These are phyloP conservation scores for Barnettozyma sp. DNA, from an alignment of 805 yeast species.

Conservation along the genomic window DNA sequence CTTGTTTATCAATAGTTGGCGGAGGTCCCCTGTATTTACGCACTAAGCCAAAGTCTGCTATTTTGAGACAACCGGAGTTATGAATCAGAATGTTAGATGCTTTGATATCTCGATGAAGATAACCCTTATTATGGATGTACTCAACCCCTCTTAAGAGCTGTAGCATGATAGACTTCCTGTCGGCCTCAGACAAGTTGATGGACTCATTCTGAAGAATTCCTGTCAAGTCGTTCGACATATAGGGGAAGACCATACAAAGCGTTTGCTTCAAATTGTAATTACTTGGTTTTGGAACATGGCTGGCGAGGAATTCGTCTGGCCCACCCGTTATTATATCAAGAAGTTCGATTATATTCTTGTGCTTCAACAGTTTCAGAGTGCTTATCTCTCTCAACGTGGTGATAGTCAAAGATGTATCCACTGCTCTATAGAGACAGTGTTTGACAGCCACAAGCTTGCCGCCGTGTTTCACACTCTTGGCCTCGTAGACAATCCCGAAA, in stretches of 20 bases:
- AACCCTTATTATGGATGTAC: conserved; percentile 60
- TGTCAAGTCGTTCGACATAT: conserved; percentile 86
- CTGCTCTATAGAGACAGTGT: conserved; percentile 49
- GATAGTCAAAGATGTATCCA: conserved; percentile 65
- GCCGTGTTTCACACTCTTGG: conserved; percentile 31
- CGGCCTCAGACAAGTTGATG: conserved; percentile 51
- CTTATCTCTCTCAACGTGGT: conserved; percentile 92
- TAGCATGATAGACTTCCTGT: conserved; percentile 73
- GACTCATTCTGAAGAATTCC: conserved; percentile 81
- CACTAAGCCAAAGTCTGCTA: conserved; percentile 96
- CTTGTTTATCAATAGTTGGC: conserved; percentile 42
- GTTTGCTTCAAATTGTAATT: conserved; percentile 18
- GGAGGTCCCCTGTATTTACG: conserved; percentile 57
- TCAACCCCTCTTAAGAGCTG: conserved; percentile 78
- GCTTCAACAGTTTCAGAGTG: conserved; percentile 63
- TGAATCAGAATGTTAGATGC: conserved; percentile 91
- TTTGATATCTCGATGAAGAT: conserved; percentile 84
- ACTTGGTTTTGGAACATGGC: conserved; percentile 9
- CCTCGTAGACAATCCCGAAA: conserved; percentile 84
- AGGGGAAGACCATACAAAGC: conserved; percentile 86
- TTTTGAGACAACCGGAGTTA: conserved; percentile 66
- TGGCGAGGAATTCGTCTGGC: conserved; percentile 12
- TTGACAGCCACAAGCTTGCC: conserved; percentile 73
- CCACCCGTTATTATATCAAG: conserved; percentile 68
- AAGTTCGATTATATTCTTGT: conserved; percentile 68